phyloP scores from a whole-genome alignment of 116 monocot species.

The Zostera marina region DNA sequence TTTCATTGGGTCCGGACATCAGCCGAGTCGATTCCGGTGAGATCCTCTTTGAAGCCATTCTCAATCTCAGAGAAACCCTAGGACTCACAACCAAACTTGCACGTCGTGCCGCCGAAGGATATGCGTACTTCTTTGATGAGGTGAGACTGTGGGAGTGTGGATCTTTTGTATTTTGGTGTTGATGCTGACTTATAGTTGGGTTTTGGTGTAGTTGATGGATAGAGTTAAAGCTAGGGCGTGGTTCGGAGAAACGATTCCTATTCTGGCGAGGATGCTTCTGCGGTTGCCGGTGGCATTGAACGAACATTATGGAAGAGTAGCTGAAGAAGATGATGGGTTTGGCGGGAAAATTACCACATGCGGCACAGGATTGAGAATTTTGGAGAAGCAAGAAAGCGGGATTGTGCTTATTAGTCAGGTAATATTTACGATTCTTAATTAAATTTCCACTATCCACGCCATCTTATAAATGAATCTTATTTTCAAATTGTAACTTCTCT shows the following conservation, averaged over 20 bases:
- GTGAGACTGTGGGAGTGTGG: slow-evolving; percentile 8
- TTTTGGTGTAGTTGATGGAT: slow-evolving; percentile 44
- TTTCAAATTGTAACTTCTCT: background rate
- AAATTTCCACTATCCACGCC: background rate
- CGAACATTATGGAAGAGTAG: slow-evolving; percentile 36
- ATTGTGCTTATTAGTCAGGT: slow-evolving; percentile 76
- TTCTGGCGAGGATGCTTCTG: slow-evolving; percentile 43
- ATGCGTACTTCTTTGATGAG: slow-evolving; percentile 69
- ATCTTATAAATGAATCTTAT: background rate
- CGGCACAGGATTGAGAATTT: slow-evolving; percentile 46
- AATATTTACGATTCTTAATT: background rate
- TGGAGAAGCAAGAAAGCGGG: slow-evolving; percentile 51
- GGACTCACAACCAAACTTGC: slow-evolving; percentile 24
- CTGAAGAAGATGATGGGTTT: slow-evolving; percentile 17
- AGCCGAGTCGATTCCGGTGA: slow-evolving; percentile 60
- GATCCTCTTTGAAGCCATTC: slow-evolving; percentile 48
- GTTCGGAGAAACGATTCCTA: slow-evolving; percentile 59
- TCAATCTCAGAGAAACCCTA: slow-evolving; percentile 42
- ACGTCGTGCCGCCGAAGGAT: slow-evolving; percentile 31
- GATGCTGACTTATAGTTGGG: background rate
- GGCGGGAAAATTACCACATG: slow-evolving; percentile 18
- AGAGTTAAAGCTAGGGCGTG: slow-evolving; percentile 48
- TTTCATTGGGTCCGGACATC: slow-evolving; percentile 47
- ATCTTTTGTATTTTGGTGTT: background rate
- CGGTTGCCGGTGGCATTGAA: slow-evolving; percentile 56